phyloP scores from a whole-genome alignment of 805 yeast genomes.

The Lachancea sp. region DNA sequence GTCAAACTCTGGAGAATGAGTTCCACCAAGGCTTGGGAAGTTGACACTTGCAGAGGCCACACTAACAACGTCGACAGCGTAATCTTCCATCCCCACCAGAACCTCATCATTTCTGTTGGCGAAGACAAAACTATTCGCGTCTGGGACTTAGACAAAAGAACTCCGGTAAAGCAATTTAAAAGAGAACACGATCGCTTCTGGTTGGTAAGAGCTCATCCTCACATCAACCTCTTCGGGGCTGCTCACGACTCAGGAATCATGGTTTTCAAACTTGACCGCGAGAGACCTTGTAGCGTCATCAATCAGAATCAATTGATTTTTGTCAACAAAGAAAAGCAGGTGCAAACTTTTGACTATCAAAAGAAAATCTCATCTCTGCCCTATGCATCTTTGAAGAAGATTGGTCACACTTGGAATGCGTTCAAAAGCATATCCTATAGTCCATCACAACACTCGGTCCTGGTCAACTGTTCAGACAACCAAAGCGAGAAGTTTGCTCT shows the following conservation, averaged over 20 bases:
- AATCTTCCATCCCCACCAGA: constrained; percentile 89
- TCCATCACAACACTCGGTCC: constrained; percentile 82
- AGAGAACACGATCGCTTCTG: constrained; percentile 94
- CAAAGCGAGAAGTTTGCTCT: constrained; percentile 68
- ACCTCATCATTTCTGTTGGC: constrained; percentile 84
- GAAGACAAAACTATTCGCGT: constrained; percentile 95
- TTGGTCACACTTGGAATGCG: constrained; percentile 82
- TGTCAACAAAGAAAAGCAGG: constrained; percentile 78
- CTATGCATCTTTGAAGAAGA: constrained; percentile 72
- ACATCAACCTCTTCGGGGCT: constrained; percentile 87
- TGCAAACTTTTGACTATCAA: constrained; percentile 69
- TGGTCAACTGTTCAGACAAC: constrained; percentile 68
- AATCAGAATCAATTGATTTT: constrained; percentile 69
- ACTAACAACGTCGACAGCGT: constrained; percentile 87
- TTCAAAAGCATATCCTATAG: constrained; percentile 82
- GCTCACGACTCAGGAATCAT: constrained; percentile 96
- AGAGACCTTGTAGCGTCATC: constrained; percentile 71
- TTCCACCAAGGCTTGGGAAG: constrained; percentile 98
- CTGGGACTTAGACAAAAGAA: constrained; percentile 93
- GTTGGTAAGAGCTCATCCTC: constrained; percentile 85
- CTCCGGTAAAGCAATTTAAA: constrained; percentile 89
- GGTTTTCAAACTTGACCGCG: constrained; percentile 96
- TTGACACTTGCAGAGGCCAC: constrained; percentile 97
- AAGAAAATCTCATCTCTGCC: constrained; percentile 65
- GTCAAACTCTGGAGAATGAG: constrained; percentile 97